Percentiles rank a stretch among this genome's conserved stretches.
Conservation (phyloP, 257 asterid genomes). For the Penstemon newberryi region DNA sequence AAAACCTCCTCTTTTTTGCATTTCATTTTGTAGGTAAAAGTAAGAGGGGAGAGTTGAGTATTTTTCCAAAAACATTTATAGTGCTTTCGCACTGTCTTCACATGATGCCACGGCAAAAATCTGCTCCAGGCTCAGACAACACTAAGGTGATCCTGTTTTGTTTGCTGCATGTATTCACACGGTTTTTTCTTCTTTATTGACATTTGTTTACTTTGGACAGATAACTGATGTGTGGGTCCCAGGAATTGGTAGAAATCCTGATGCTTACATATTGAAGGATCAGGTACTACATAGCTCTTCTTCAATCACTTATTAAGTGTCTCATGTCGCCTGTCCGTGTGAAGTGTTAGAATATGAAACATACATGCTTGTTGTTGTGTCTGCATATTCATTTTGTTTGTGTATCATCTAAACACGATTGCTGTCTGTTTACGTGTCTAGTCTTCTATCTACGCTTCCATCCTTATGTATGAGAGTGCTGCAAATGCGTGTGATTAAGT, state of each 20-base stretch:
- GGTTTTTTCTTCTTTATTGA: slow-evolving; percentile 15
- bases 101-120: slow-evolving; percentile 79
- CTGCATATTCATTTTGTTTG: too few species aligned
- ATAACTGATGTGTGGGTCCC: slow-evolving; percentile 68
- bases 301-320: background rate
- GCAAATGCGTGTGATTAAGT: background rate
- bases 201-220: slow-evolving; percentile 37
- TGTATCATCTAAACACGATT: too few species aligned
- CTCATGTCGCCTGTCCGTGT: background rate
- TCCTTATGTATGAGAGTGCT: background rate
- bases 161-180: background rate
- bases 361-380: background rate
- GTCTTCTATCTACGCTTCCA: too few species aligned
- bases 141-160: slow-evolving; percentile 40
- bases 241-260: slow-evolving; percentile 72
- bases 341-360: background rate
- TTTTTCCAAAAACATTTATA: slow-evolving; percentile 62
- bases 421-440: too few species aligned
- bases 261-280: slow-evolving; percentile 69
- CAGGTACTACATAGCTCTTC: slow-evolving; percentile 43
- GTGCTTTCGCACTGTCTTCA: slow-evolving; percentile 83
- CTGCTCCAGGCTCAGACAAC: slow-evolving; percentile 54
- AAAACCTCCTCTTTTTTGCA: background rate
- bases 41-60: slow-evolving; percentile 87
- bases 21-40: slow-evolving; percentile 55